Evolutionary conservation across 2,329 filamentous ascomycete genomes (phyloP), one percentile per base, ranked within the genome.

Genomic region (Beauveria scarabaeidicola): DNA sequence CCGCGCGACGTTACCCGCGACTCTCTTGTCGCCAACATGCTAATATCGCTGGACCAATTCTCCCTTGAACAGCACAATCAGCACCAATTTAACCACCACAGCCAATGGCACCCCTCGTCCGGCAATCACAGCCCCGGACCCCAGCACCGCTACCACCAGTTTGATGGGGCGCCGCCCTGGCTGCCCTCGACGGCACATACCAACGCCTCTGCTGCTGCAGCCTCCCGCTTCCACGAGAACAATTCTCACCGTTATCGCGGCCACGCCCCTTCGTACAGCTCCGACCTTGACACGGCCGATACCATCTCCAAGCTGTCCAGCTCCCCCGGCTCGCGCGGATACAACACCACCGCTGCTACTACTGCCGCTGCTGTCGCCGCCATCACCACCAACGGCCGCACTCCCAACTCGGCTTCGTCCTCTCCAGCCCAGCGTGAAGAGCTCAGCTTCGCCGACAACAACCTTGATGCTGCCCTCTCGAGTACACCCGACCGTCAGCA

Each of bases 11-110:
- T 90, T 63, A 90, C 89, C 44, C 86, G 93, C 66, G 90, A 96
- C 69, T 97, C 92, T 40, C 86, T 99, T 65, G 91, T 99, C 61
- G 89, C 94, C 73, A 96, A 97, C 73, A 94, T 99, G 88, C 85
- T 97, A 62, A 80, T 94, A 64, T 96, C 92, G 44, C 86, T 99
- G 64, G 93, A 96, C 74, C 89, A 93, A 72, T 85, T 93, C 69
- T 87, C 84, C 44, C 79, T 83, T 66, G 78, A 73, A 48, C 77
- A 81, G 51, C 56, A 61, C 58, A 59, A 62, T 58, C 56, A 65
- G 60, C 66, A 65, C 63, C 67, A 69, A 63, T 63, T 67, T 51
- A 65, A 70, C 61, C 48, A 64, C 52, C 32, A 40, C 36, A 47
- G 55, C 32, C 55, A 29, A 23, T 57, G 54, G 54, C 44, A 57